These are phyloP conservation scores for Pseudogymnoascus sp. DNA, from an alignment of 2,329 filamentous ascomycete genomes.

Conservation along the genomic window DNA sequence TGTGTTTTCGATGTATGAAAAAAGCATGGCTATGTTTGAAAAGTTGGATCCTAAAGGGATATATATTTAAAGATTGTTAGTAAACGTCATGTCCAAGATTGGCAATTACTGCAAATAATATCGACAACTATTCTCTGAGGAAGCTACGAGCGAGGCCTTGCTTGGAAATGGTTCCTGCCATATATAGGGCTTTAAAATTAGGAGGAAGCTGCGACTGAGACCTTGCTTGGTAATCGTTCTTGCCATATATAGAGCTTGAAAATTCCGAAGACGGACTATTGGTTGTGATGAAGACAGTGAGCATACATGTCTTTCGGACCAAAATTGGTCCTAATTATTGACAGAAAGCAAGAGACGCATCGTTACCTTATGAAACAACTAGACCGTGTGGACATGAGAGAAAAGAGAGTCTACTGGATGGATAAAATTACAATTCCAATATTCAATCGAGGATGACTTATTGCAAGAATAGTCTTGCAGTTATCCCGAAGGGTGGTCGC, in stretches of 20 bases:
- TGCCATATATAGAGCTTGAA: conserved; percentile 20
- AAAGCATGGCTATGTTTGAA: conserved; percentile 84
- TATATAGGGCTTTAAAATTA: too few relatives aligned
- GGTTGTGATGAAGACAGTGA: too few relatives aligned
- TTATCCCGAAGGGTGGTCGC: background rate
- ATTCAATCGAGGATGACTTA: background rate
- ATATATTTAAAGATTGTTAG: conserved; percentile 54
- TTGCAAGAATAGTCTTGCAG: background rate
- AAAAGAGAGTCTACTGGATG: background rate
- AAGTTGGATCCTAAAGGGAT: conserved; percentile 71
- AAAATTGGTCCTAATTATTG: too few relatives aligned
- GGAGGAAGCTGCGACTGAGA: too few relatives aligned
- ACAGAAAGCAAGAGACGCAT: background rate
- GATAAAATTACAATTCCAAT: background rate
- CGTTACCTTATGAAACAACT: background rate
- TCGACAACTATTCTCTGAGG: too few relatives aligned
- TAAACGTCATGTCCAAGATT: background rate
- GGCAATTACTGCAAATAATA: background rate
- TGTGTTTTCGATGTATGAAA: conserved; percentile 98
- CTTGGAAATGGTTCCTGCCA: too few relatives aligned
- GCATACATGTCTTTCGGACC: too few relatives aligned
- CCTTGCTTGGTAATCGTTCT: too few relatives aligned
- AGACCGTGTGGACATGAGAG: background rate
- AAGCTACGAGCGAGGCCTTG: too few relatives aligned
- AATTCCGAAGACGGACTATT: conserved; percentile 17